These are phyloP conservation scores for Laguncularia racemosa DNA, from an alignment of 345 rosid genomes.

Conservation along the genomic window DNA sequence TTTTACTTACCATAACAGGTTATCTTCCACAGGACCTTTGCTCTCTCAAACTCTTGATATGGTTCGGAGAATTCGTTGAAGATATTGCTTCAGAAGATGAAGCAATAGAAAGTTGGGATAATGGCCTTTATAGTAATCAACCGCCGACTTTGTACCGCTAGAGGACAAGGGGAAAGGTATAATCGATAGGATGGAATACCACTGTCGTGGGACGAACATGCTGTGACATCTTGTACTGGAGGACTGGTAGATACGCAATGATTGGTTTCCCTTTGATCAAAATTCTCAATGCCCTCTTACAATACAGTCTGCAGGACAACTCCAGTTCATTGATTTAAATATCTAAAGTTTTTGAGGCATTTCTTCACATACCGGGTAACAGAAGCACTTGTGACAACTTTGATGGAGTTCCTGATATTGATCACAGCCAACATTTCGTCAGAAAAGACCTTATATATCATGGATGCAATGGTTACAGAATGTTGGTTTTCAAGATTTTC, in stretches of 20 bases:
- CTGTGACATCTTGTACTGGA: constrained; percentile 87
- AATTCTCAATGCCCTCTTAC: no score
- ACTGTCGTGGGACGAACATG: constrained; percentile 72
- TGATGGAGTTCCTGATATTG: constrained; percentile 85
- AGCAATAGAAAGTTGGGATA: constrained; percentile 63
- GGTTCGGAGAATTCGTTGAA: constrained; percentile 69
- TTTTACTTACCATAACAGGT: constrained; percentile 29
- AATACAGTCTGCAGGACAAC: no score
- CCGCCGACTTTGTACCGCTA: constrained; percentile 80
- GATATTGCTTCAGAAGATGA: constrained; percentile 65
- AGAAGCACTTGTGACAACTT: constrained; percentile 89
- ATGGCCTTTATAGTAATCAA: constrained; percentile 95
- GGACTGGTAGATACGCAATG: constrained; percentile 48
- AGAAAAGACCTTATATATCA: constrained; percentile 57
- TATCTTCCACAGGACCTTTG: constrained; percentile 88
- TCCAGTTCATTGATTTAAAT: no score
- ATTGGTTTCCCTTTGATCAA: no score
- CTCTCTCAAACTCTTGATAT: constrained; percentile 65
- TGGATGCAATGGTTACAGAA: constrained; percentile 68
- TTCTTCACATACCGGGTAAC: constrained; percentile 33
- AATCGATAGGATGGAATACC: constrained; percentile 86
- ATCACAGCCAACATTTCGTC: constrained; percentile 78
- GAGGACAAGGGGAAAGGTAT: constrained; percentile 77
- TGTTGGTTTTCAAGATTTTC: constrained; percentile 81
- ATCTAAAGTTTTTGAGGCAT: background rate